These are phyloP conservation scores for Penicillium mononematosum DNA, from an alignment of 495 filamentous ascomycete species.

Conservation along the genomic window DNA sequence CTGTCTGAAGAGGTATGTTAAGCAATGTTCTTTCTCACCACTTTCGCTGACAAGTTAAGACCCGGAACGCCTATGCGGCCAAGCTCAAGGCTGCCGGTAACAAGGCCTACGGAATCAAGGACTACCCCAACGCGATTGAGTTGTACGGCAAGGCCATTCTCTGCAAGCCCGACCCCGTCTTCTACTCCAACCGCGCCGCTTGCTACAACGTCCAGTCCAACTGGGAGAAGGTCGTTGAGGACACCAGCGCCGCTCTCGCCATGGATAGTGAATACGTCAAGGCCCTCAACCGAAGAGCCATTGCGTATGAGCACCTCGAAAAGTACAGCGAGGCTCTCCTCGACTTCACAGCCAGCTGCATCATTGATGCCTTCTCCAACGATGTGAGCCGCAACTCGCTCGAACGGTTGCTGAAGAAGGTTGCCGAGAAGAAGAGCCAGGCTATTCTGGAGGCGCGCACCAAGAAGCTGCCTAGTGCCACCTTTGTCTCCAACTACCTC, in stretches of 20 bases:
- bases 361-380: constrained; percentile 94
- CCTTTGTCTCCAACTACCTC: constrained; percentile 97
- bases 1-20: constrained; percentile 64
- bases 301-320: constrained; percentile 89
- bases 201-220: constrained; percentile 90
- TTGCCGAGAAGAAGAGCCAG: constrained; percentile 89
- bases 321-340: constrained; percentile 92
- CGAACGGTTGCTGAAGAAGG: constrained; percentile 93
- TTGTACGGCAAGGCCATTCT: constrained; percentile 93
- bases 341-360: constrained; percentile 98
- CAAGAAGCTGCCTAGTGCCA: constrained; percentile 86
- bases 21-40: not conserved
- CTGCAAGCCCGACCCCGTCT: constrained; percentile 96
- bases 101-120: constrained; percentile 90
- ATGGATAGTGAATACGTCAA: constrained; percentile 96
- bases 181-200: constrained; percentile 96
- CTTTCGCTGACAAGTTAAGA: constrained; percentile 28
- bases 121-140: constrained; percentile 86
- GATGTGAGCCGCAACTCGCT: constrained; percentile 83
- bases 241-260: constrained; percentile 89
- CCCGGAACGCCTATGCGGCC: constrained; percentile 74
- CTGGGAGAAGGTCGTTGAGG: constrained; percentile 96
- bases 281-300: constrained; percentile 91
- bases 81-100: constrained; percentile 95
- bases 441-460: constrained; percentile 75